Evolutionary conservation across 495 filamentous ascomycete genomes (phyloP).

Genomic region (Saxophila tyrrhenica): DNA sequence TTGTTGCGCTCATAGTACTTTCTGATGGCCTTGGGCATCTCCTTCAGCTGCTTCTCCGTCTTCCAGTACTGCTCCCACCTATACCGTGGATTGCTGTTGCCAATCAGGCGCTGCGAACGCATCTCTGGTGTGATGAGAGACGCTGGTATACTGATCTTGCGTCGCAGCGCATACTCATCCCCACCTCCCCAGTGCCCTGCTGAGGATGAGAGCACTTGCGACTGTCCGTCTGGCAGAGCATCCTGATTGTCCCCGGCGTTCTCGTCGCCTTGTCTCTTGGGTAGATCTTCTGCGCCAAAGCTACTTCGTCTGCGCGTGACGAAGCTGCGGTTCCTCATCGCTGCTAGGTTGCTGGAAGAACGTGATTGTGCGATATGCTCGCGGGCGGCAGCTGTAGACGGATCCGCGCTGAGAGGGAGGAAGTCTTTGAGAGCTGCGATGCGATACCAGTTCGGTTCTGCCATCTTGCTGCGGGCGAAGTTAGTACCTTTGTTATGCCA

Average conservation of each 20-base stretch:
- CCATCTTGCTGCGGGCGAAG: no score
- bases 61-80: constrained; percentile 66
- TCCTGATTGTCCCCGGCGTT: constrained; percentile 1
- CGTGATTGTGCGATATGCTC: background rate
- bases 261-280: constrained; percentile 5
- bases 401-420: constrained; percentile 21
- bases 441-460: constrained; percentile 13
- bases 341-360: constrained; percentile 2
- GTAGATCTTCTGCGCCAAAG: constrained; percentile 5
- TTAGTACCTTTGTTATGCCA: no score
- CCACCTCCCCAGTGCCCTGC: constrained; percentile 1
- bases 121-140: constrained; percentile 54
- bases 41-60: constrained; percentile 50
- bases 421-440: constrained; percentile 26
- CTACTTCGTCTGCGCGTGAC: constrained; percentile 6
- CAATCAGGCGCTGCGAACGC: constrained; percentile 67
- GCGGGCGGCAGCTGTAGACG: no score
- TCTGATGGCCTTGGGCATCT: constrained; percentile 56
- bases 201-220: background rate
- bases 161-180: constrained; percentile 1
- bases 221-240: background rate
- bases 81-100: constrained; percentile 64
- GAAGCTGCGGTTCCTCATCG: background rate
- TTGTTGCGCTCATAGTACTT: constrained; percentile 80
- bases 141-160: constrained; percentile 30